Base-by-base conservation (phyloP, 371 early-diverging fungal genomes). In the Mucor plumbeus region DNA sequence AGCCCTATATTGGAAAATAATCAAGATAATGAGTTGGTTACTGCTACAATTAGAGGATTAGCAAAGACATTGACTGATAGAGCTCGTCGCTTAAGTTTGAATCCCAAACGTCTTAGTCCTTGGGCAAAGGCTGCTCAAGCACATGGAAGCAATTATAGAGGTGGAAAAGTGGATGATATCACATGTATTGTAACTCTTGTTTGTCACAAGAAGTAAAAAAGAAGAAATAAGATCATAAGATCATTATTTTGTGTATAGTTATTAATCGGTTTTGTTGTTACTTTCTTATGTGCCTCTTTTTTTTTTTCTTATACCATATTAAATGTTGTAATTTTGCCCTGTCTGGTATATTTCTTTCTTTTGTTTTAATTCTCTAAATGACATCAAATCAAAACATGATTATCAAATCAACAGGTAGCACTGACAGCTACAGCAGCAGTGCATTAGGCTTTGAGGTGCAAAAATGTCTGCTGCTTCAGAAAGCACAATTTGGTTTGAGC, bases 31-130 rank as follows among this genome's bases (percentile, higher is more conserved):
- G 76, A 84, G n/a, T 70, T 83, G 14, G 75, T 77, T 13, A 73
- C 84, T 53, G 75, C 80, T 10, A 73, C 82, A 56, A 83, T 90
- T 17, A 79, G 87, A 48, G 70, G 68, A 2, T 72, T 89, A 63
- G 83, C 87, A 10, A 82, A 87, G 61, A 74, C 80, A 36, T 58
- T 88, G 40, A 85, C 88, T 8, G 85, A 86, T 57, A 81, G 77
- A 47, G 88, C 88, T 14, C 76, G 85, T 47, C 81, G 82, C 4
- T 80, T 83, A 43, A 83, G 84, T 61, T 61, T 88, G 64, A 84
- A 88, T 60, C 81, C 81, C 0, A 88, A 85, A 70, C 75, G 86
- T 10, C 66, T 81, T 7, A 78, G 78, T 61, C 84, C 84, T 21
- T 83, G 84, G 84, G 84, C 84, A 36, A 67, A 71, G 60, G 81